phyloP scores from a whole-genome alignment of 768 basidiomycete species.

The Podaxis sp. region DNA sequence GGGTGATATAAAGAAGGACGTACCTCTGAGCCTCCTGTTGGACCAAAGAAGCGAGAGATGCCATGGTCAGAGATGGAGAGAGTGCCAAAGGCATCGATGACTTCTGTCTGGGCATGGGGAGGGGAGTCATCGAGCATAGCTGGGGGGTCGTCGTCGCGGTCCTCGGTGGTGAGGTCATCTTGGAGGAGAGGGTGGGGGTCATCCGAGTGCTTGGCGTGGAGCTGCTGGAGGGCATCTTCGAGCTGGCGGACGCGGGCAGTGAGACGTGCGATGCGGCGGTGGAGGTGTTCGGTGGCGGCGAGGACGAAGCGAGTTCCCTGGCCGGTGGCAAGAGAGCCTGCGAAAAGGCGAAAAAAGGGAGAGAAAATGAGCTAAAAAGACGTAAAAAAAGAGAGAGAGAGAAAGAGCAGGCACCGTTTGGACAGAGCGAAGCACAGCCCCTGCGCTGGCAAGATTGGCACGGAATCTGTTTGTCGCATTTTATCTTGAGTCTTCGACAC shows the following conservation, averaged over 20 bases:
- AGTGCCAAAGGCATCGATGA: constrained; percentile 60
- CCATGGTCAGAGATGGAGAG: constrained; percentile 61
- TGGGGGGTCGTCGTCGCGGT: constrained; percentile 29
- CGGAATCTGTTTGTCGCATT: constrained; percentile 81
- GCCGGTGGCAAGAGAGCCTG: constrained; percentile 76
- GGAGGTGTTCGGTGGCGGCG: constrained; percentile 66
- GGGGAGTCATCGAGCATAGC: constrained; percentile 20
- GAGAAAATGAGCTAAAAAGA: background rate
- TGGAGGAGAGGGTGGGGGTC: constrained; percentile 62
- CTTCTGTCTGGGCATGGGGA: constrained; percentile 29
- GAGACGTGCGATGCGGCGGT: constrained; percentile 54
- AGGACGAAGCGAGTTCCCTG: constrained; percentile 73
- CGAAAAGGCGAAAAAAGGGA: background rate
- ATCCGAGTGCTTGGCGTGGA: constrained; percentile 50
- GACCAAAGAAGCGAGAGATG: constrained; percentile 63
- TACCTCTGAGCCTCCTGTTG: constrained; percentile 69
- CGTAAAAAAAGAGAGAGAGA: background rate
- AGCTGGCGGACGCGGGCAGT: constrained; percentile 54
- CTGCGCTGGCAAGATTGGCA: constrained; percentile 77
- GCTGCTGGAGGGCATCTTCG: constrained; percentile 56
- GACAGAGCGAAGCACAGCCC: constrained; percentile 70
- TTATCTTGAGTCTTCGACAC: constrained; percentile 79
- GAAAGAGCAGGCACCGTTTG: constrained; percentile 49
- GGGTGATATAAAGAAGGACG: constrained; percentile 24
- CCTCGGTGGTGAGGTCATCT: constrained; percentile 46